phyloP scores from a whole-genome alignment of 2,329 filamentous ascomycete genomes.

The Blastomyces gilchristii region DNA sequence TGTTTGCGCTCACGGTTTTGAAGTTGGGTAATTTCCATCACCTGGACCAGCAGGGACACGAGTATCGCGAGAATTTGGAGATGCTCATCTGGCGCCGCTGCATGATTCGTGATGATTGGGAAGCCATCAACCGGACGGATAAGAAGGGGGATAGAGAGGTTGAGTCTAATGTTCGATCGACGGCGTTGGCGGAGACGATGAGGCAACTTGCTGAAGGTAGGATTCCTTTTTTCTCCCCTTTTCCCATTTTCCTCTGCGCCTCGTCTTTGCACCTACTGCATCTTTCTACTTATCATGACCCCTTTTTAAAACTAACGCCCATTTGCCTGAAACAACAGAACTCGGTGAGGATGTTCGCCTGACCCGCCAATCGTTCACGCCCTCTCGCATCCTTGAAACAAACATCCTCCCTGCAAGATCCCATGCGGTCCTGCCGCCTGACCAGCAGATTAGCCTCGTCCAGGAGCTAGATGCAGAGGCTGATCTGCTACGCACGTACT shows the following conservation, averaged over 20 bases:
- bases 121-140: conserved; percentile 63
- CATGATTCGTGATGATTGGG: conserved; percentile 77
- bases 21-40: conserved; percentile 45
- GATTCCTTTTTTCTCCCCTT: conserved; percentile 16
- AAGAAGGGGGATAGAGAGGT: conserved; percentile 62
- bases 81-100: conserved; percentile 79
- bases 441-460: conserved; percentile 56
- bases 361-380: neutral
- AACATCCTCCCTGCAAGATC: conserved; percentile 21
- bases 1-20: conserved; percentile 53
- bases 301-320: conserved; percentile 7
- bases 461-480: conserved; percentile 67
- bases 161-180: conserved; percentile 51
- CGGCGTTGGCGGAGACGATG: conserved; percentile 59
- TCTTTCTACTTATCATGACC: neutral
- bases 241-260: neutral
- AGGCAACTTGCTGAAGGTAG: conserved; percentile 55
- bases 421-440: conserved; percentile 26
- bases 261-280: neutral
- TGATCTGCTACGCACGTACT: conserved; percentile 50
- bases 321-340: conserved; percentile 13
- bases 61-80: conserved; percentile 47
- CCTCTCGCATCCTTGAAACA: neutral
- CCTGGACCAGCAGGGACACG: conserved; percentile 33
- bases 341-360: conserved; percentile 12